Conservation (phyloP, 2,329 filamentous ascomycete species). For the Cryphonectria carpinicola region DNA sequence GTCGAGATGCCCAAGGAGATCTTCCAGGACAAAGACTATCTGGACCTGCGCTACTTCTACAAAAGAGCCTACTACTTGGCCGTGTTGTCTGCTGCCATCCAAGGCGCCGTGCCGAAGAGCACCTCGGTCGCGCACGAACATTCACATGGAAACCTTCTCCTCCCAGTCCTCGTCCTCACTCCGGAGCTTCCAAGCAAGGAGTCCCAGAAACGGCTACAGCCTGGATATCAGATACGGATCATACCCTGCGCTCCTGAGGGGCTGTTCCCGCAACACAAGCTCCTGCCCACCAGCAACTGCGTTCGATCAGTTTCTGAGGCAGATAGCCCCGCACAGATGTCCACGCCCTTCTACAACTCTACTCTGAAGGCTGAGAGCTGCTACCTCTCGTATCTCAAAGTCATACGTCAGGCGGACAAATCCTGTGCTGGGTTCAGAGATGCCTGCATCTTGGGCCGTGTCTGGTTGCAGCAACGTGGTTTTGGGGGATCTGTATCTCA, state of each 20-base stretch:
- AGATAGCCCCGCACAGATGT: conserved; percentile 35
- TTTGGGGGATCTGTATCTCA: conserved; percentile 69
- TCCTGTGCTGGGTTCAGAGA: conserved; percentile 77
- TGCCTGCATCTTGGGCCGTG: conserved; percentile 81
- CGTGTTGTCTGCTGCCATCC: conserved; percentile 73
- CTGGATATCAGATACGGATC: conserved; percentile 69
- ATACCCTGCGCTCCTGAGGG: conserved; percentile 73
- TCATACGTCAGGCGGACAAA: conserved; percentile 71
- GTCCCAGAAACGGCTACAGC: conserved; percentile 18
- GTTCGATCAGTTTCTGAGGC: conserved; percentile 60
- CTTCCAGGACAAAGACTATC: conserved; percentile 93
- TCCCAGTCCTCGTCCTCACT: conserved; percentile 64
- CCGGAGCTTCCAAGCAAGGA: conserved; percentile 32
- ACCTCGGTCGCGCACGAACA: conserved; percentile 66
- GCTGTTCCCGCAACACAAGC: conserved; percentile 72
- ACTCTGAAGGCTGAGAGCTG: conserved; percentile 78
- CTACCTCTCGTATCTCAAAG: conserved; percentile 73
- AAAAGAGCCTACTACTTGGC: conserved; percentile 91
- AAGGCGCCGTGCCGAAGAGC: conserved; percentile 55
- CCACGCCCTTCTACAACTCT: conserved; percentile 89
- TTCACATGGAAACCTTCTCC: conserved; percentile 74
- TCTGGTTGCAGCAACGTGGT: conserved; percentile 89
- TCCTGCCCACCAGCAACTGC: conserved; percentile 71
- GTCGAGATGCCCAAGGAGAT: conserved; percentile 80
- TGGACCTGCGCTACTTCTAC: conserved; percentile 92